Base-by-base conservation (phyloP, 2,329 filamentous ascomycete species). In the Knufia fluminis region DNA sequence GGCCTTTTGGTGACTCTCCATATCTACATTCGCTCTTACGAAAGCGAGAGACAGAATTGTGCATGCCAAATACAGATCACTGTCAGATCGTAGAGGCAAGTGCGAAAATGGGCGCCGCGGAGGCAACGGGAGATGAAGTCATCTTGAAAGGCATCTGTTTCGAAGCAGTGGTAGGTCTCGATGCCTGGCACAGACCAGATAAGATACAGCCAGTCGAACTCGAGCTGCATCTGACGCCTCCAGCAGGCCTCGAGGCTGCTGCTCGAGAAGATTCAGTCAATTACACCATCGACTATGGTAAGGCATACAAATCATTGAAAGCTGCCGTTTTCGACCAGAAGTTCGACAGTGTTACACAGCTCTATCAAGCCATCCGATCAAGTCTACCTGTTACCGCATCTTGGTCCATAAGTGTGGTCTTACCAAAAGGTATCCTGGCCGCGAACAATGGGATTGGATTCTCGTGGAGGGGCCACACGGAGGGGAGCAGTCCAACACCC, bases 251-350 rank as follows among this genome's bases (percentile, higher is more conserved):
- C 32, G 63, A 70, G 28, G 62, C 64, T 1, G 68, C 71, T 6
- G 68, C 68, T 1, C 60, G 62, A 23, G 62, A 64, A 26, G 71
- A 74, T 49, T 65, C 72, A 52, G 67, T 73, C 48, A 66, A 64
- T 10, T 59, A 68, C 10, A 71, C 70, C 1, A 60, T 74, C 19
- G 69, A 71, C 55, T 74, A 74, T 57, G 70, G 71, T 31, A 71
- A 69, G 52, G 61, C 73, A 16, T 73, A 68, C 57, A 68, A 69
- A 31, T 64, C 62, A 7, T 57, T 73, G 33, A 62, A 66, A 33
- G 52, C 57, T 39, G 42, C 26, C 7, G 22, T 47, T 7, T 51
- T 42, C 57, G 28, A 44, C 42, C 40, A 48, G 35, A 42, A 32
- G 14, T 50, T 49, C 35, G 41, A 33, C 35, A 54, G 33, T 28